Evolutionary conservation across 1,139 yeast genomes (phyloP).

Genomic region (Taphrina populina): DNA sequence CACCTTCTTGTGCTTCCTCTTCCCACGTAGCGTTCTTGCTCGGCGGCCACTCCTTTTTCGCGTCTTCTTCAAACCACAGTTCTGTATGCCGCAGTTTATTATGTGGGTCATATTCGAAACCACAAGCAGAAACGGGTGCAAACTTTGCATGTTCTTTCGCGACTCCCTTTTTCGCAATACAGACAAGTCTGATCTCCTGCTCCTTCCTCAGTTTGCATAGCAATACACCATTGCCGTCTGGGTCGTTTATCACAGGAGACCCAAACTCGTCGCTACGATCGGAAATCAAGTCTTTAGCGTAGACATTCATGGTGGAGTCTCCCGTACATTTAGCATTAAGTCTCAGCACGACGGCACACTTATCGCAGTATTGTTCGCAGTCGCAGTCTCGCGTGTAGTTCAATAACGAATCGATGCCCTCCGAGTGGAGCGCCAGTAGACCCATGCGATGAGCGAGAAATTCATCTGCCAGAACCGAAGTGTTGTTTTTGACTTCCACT

Average conservation of each 20-base stretch:
- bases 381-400: constrained; percentile 69
- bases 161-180: constrained; percentile 93
- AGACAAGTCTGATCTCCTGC: constrained; percentile 82
- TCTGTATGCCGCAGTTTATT: constrained; percentile 93
- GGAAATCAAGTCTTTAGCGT: constrained; percentile 71
- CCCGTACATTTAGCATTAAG: constrained; percentile 84
- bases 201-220: constrained; percentile 89
- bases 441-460: constrained; percentile 92
- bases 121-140: constrained; percentile 97
- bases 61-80: constrained; percentile 90
- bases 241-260: constrained; percentile 78
- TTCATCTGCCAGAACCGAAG: constrained; percentile 95
- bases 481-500: constrained; percentile 89
- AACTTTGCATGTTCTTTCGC: constrained; percentile 98
- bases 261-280: constrained; percentile 51
- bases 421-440: constrained; percentile 79
- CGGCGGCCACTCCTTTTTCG: constrained; percentile 78
- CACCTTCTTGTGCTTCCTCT: constrained; percentile 70
- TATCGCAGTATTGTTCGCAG: constrained; percentile 94
- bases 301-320: constrained; percentile 69
- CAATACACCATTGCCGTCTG: constrained; percentile 74
- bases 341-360: constrained; percentile 84
- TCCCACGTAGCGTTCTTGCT: constrained; percentile 90
- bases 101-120: constrained; percentile 99
- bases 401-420: constrained; percentile 68